Evolutionary conservation across 2,329 filamentous ascomycete genomes (phyloP), one percentile per base, ranked within the genome.

Genomic region (Talaromyces amestolkiae): DNA sequence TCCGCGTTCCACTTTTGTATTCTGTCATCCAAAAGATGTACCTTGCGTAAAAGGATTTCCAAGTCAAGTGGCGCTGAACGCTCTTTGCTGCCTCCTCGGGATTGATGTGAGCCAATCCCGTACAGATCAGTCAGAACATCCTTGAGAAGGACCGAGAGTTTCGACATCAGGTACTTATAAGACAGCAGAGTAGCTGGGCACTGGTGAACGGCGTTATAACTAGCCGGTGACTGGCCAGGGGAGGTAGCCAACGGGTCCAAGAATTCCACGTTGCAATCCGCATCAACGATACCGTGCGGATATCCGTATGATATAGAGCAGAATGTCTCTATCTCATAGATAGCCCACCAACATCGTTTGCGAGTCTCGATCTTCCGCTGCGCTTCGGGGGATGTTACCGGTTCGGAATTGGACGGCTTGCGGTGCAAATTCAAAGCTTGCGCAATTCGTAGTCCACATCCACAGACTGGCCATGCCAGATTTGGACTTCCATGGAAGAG

Each of bases 231-330:
- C 17, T 17, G 15, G 39, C 39, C 39, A n/a, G 39, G 17, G 39
- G 39, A 41, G 39, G 39, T 41, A 53, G 68, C 69, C 2, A 68
- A 54, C 41, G 76, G 72, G 37, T 77, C 70, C 7, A 78, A 61
- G 0, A 69, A 63, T 8, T 74, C 72, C 0, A 77, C 71, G 27
- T 74, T 71, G 15, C 73, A 78, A 62, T 79, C 77, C 0, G 54
- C 64, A 39, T 77, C 76, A 0, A 67, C 67, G 15, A 79, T 77
- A 6, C 71, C 70, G 19, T 70, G 70, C 3, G 78, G 77, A 49
- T 77, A 79, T 1, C 78, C 77, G 43, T 79, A 80, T 0, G 77
- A 70, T 72, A 80, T 79, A 0, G 77, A 79, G 62, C 76, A 79
- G 24, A 79, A 78, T 0, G 76, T 78, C 43, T 80, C 78, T 1